Base-by-base conservation (phyloP, 2,329 filamentous ascomycete species). In the Penicillium sp. region DNA sequence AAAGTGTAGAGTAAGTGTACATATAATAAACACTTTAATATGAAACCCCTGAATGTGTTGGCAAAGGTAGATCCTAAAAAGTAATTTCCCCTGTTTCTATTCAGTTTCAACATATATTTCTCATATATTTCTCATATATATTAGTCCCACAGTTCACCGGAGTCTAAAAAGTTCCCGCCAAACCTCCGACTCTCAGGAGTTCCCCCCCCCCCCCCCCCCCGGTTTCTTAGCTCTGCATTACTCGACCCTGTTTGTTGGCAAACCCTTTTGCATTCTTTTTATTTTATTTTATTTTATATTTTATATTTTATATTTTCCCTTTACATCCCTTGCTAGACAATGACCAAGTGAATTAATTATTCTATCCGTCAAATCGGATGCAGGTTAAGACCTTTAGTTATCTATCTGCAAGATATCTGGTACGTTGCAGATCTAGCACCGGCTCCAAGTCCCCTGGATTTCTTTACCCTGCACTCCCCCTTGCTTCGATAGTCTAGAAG, bases 401-500 rank as follows among this genome's bases (percentile, higher is more conserved):
- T 31, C 31, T 35, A 6, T 28, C 28, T 45, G 12, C n/a, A n/a
- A n/a, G n/a, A 45, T 25, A 45, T 25, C 43, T 25, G 43, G 43
- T 45, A 33, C 26, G 43, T 44, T 31, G 14, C 16, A 9, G 11
- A 45, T 19, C 17, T 22, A 31, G 17, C 38, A 40, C n/a, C 14
- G 25, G 26, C 6, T 30, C 4, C 5, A 3, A 45, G n/a, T 33
- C 28, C 28, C 28, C 14, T 33, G 26, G 42, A 22, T 45, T 14
- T n/a, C 1, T 19, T 5, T 19, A 45, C 10, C 14, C 8, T 45
- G 4, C 10, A n/a, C 16, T 35, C 12, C 9, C 33, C 42, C 28
- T 53, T n/a, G 12, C 6, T 12, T 46, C 25, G 26, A 43, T 50
- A n/a, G 31, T 28, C 53, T 37, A 26, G 57, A 59, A 49, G 59